phyloP scores from a whole-genome alignment of 192 early-diverging fungal genomes.

The Haplosporangium gracile region DNA sequence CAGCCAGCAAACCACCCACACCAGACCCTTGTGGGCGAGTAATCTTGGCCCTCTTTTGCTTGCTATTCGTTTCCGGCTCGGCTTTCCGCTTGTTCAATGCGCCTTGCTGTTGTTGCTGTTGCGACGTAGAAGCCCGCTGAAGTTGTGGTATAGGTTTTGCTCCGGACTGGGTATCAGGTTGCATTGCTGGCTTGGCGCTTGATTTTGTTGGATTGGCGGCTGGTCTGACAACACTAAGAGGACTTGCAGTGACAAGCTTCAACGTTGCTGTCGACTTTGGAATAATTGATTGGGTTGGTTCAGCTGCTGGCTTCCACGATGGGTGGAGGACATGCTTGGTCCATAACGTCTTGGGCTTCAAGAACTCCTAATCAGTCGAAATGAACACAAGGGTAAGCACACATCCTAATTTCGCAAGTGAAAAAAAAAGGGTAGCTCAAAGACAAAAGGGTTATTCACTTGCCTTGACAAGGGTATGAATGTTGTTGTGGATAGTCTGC shows the following conservation, averaged over 20 bases:
- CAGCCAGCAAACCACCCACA: conserved; percentile 15
- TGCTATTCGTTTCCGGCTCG: conserved; percentile 20
- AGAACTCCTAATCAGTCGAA: conserved; percentile 25
- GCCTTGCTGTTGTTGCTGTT: conserved; percentile 9
- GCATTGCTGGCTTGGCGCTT: not conserved
- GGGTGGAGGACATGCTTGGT: conserved; percentile 23
- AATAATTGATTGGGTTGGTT: not conserved
- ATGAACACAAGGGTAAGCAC: not conserved
- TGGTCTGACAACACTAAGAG: not conserved
- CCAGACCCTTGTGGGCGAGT: conserved; percentile 22
- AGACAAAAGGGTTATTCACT: not conserved
- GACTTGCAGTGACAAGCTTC: not conserved
- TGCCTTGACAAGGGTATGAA: conserved; percentile 24
- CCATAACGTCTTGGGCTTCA: conserved; percentile 35
- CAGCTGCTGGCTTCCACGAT: conserved; percentile 32
- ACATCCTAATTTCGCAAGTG: too few species aligned
- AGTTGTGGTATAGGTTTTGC: not conserved
- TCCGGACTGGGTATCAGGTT: conserved; percentile 10
- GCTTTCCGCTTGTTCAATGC: conserved; percentile 38
- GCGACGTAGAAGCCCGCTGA: conserved; percentile 17
- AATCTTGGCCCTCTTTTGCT: conserved; percentile 45
- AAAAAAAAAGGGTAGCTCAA: not conserved
- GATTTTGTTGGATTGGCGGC: not conserved
- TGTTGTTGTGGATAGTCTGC: conserved; percentile 24
- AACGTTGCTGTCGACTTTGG: not conserved